Conservation (phyloP, 176 grass and related monocot species). For the Thalia dealbata region DNA sequence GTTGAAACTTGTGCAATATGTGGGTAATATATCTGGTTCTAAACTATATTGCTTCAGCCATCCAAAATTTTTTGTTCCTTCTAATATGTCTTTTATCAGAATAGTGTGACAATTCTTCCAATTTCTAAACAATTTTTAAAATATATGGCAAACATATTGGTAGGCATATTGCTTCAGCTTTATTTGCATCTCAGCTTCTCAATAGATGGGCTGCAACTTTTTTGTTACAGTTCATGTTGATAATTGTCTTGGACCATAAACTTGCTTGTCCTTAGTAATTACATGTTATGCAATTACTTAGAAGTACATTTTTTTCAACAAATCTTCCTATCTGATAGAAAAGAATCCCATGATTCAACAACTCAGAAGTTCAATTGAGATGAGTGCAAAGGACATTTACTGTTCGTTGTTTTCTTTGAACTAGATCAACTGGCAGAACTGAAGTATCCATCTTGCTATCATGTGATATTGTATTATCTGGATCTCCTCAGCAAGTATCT, state of each 20-base stretch:
- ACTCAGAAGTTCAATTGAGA: neutral
- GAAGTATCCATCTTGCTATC: constrained; percentile 60
- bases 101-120: too few relatives aligned
- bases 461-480: constrained; percentile 67
- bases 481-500: constrained; percentile 39
- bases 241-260: too few relatives aligned
- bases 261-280: neutral
- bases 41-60: too few relatives aligned
- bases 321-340: too few relatives aligned
- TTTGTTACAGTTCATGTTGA: neutral
- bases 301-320: too few relatives aligned
- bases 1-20: too few relatives aligned
- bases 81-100: too few relatives aligned
- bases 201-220: neutral
- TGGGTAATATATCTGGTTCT: too few relatives aligned
- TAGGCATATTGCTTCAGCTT: neutral
- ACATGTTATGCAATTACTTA: neutral
- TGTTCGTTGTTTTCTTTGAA: constrained; percentile 4
- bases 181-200: neutral
- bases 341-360: too few relatives aligned
- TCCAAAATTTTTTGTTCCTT: too few relatives aligned
- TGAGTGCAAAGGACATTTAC: neutral
- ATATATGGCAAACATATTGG: too few relatives aligned
- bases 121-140: too few relatives aligned
- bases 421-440: constrained; percentile 76